Evolutionary conservation across 164 flowering plant genomes (phyloP), one percentile per base, ranked within the genome.

Genomic region (Houttuynia cordata): DNA sequence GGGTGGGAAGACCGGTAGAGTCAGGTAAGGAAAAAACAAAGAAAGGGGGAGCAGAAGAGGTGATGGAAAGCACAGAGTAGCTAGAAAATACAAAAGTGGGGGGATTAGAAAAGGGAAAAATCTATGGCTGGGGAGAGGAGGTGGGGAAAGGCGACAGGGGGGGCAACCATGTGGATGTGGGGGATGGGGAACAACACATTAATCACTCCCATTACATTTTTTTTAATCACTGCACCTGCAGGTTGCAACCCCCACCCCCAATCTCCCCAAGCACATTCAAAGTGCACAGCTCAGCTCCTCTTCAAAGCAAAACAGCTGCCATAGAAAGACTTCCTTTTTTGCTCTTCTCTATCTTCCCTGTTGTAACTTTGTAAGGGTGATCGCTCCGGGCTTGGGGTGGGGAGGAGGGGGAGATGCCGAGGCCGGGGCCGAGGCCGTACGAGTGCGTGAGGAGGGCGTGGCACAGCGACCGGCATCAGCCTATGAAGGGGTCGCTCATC

Each of bases 401-500:
- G n/a, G n/a, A n/a, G n/a, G n/a, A n/a, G n/a, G n/a, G 34, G 71
- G 81, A 77, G 86, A 92, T 93, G 98, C 98, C 97, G 4, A 81
- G 94, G 65, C 96, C 97, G 65, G 97, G 96, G 0, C 94, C 99
- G 21, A 90, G 96, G 61, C 95, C 99, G 7, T 93, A 88, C 56
- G 99, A 90, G 75, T 93, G 97, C 67, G 92, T 83, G 19, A 74
- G 86, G 69, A 76, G 89, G 73, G 91, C 97, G 67, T 93, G 98
- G 98, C 98, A 93, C 70, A 93, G 98, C 70, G 97, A 93, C 60
- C 82, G 93, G 51, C 96, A 85, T 78, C 84, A 82, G 65, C 92
- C 97, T 76, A 83, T 90, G 62, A 79, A 97, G 75, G 99, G 99
- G 47, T 83, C 96, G 51, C 69, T 90, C 72, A 90, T 93, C 71